These are phyloP conservation scores for Leccinum rimulosum DNA, from an alignment of 768 basidiomycete species.

Conservation along the genomic window DNA sequence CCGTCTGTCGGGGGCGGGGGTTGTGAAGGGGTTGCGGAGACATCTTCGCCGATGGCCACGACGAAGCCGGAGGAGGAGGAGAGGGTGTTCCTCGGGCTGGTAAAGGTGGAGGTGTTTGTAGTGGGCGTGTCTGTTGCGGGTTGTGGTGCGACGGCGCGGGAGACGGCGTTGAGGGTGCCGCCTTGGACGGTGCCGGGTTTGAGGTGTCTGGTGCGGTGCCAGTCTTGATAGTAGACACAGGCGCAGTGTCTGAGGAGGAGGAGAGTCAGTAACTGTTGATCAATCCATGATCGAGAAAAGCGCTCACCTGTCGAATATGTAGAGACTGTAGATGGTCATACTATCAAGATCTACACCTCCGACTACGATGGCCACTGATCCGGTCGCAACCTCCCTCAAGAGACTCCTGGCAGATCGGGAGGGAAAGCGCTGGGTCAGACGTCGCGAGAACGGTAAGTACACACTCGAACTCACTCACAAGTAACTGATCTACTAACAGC, in stretches of 20 bases:
- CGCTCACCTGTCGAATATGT: constrained; percentile 82
- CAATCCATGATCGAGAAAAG: background rate
- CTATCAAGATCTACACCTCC: too few species aligned
- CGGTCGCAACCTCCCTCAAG: background rate
- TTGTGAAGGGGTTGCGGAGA: constrained; percentile 26
- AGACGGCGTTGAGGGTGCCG: constrained; percentile 76
- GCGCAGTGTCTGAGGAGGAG: constrained; percentile 68
- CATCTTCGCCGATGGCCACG: constrained; percentile 55
- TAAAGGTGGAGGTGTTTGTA: constrained; percentile 39
- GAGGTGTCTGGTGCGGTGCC: constrained; percentile 77
- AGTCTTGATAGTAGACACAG: constrained; percentile 95
- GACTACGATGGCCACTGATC: background rate
- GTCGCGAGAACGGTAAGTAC: constrained; percentile 69
- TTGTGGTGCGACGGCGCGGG: constrained; percentile 55
- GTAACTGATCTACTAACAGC: constrained; percentile 38
- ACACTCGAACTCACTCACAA: too few species aligned
- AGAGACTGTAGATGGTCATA: constrained; percentile 91
- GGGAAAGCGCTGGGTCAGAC: constrained; percentile 74
- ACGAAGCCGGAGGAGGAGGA: constrained; percentile 64
- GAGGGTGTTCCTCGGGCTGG: constrained; percentile 66
- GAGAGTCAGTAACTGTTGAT: background rate
- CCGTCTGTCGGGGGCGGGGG: constrained; percentile 8
- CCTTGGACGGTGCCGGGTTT: constrained; percentile 67
- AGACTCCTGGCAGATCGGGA: constrained; percentile 49
- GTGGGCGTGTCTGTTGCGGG: constrained; percentile 30